Conservation (phyloP, 2,329 filamentous ascomycete species). For the Scedosporium boydii region DNA sequence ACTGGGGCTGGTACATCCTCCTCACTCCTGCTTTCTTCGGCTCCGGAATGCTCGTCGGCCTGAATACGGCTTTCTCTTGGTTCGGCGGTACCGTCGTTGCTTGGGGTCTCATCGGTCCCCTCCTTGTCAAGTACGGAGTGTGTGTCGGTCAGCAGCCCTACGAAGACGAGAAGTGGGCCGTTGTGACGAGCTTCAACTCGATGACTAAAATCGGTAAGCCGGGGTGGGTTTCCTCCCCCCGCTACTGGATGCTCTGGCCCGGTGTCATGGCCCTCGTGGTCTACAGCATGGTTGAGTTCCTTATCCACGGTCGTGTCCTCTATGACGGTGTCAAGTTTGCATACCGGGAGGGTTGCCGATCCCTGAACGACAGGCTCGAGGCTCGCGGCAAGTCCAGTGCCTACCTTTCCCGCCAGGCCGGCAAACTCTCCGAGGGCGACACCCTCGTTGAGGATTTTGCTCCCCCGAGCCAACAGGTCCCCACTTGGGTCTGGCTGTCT, state of each 20-base stretch:
- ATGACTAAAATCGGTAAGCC: constrained; percentile 19
- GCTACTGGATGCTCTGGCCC: constrained; percentile 34
- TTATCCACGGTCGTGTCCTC: constrained; percentile 28
- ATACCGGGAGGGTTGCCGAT: constrained; percentile 18
- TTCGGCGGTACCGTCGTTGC: constrained; percentile 44
- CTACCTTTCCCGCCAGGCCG: constrained; percentile 26
- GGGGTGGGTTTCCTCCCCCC: constrained; percentile 23
- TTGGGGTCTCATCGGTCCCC: constrained; percentile 41
- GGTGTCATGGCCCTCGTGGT: constrained; percentile 34
- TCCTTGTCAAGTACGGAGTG: constrained; percentile 39
- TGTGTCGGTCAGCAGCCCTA: constrained; percentile 31
- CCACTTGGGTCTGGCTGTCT: constrained; percentile 41
- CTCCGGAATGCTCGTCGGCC: constrained; percentile 38
- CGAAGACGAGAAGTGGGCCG: constrained; percentile 19
- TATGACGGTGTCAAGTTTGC: constrained; percentile 24
- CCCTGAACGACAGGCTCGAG: constrained; percentile 21
- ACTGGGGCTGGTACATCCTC: constrained; percentile 53
- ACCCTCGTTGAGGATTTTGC: constrained; percentile 29
- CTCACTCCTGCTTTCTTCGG: constrained; percentile 53
- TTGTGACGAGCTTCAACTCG: constrained; percentile 18
- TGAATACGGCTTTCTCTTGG: constrained; percentile 49
- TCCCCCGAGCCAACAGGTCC: constrained; percentile 34
- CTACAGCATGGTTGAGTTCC: constrained; percentile 29
- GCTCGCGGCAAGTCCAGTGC: constrained; percentile 19
- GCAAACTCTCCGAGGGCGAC: constrained; percentile 20